These are phyloP conservation scores for Fagus crenata DNA, from an alignment of 306 rosid species.

Conservation along the genomic window DNA sequence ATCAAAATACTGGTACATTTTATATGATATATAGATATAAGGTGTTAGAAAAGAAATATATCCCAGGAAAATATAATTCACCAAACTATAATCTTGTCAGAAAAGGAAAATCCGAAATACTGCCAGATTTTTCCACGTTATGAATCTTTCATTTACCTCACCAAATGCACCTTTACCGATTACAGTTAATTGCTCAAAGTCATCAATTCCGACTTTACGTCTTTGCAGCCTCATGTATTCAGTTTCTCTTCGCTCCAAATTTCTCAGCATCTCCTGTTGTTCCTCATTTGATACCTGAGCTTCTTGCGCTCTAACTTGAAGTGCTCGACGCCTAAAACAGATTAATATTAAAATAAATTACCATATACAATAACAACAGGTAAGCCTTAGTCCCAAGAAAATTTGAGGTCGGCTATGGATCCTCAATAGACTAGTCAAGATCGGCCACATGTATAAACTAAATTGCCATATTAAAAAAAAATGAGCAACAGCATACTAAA, in stretches of 20 bases:
- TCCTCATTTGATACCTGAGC: constrained; percentile 82
- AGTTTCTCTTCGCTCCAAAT: constrained; percentile 86
- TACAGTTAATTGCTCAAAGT: constrained; percentile 86
- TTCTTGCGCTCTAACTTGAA: constrained; percentile 79
- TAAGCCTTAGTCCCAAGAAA: too few relatives aligned
- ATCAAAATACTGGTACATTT: not conserved
- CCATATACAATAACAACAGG: not conserved
- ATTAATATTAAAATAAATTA: not conserved
- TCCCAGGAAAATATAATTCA: not conserved
- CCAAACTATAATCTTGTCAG: not conserved
- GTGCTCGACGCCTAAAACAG: constrained; percentile 68
- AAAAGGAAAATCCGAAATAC: constrained; percentile 12
- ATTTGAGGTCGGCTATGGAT: too few relatives aligned
- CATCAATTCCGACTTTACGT: constrained; percentile 92
- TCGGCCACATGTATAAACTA: too few relatives aligned
- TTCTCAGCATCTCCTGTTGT: constrained; percentile 91
- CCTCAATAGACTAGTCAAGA: too few relatives aligned
- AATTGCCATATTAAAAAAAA: too few relatives aligned
- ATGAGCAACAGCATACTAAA: too few relatives aligned
- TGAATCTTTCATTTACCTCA: constrained; percentile 55
- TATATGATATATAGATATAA: not conserved
- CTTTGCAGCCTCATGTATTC: constrained; percentile 92
- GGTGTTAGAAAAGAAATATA: not conserved
- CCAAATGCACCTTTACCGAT: constrained; percentile 99
- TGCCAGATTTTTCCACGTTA: not conserved